phyloP scores from a whole-genome alignment of 2,329 filamentous ascomycete species.

The Phialemonium atrogriseum region DNA sequence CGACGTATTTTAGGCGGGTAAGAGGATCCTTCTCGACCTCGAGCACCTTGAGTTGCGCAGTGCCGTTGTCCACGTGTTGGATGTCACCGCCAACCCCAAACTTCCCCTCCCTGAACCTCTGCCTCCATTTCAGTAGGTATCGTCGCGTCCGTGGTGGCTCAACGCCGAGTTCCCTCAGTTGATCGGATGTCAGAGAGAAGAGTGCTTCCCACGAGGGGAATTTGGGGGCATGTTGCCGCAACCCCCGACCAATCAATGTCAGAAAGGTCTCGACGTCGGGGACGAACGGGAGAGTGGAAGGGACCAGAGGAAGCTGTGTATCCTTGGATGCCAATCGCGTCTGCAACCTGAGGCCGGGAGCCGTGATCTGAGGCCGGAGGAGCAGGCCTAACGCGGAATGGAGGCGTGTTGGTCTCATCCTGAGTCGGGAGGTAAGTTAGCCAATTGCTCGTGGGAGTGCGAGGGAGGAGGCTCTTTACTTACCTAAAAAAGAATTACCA shows the following conservation, averaged over 20 bases:
- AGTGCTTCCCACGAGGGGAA: constrained; percentile 86
- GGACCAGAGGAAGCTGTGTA: constrained; percentile 35
- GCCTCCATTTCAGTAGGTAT: constrained; percentile 82
- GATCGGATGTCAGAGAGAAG: constrained; percentile 68
- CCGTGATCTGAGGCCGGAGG: constrained; percentile 20
- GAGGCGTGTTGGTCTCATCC: constrained; percentile 21
- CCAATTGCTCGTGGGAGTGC: too few species aligned
- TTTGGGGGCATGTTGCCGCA: constrained; percentile 75
- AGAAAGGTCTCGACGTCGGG: constrained; percentile 83
- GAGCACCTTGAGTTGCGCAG: constrained; percentile 41
- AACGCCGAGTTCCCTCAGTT: constrained; percentile 76
- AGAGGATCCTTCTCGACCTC: constrained; percentile 24
- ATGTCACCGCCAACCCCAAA: constrained; percentile 81
- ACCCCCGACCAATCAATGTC: constrained; percentile 79
- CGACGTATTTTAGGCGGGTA: constrained; percentile 40
- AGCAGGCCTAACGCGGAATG: constrained; percentile 17
- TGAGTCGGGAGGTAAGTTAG: too few species aligned
- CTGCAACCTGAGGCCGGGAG: constrained; percentile 21
- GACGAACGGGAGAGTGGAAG: constrained; percentile 73
- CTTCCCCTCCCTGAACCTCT: constrained; percentile 70
- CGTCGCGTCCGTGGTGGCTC: constrained; percentile 75
- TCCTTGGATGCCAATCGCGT: constrained; percentile 35
- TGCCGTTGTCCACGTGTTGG: constrained; percentile 54
- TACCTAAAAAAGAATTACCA: too few species aligned
- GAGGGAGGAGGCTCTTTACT: too few species aligned